Evolutionary conservation across 768 basidiomycete genomes (phyloP), one percentile per base, ranked within the genome.

Genomic region (Collybiopsis confluens): DNA sequence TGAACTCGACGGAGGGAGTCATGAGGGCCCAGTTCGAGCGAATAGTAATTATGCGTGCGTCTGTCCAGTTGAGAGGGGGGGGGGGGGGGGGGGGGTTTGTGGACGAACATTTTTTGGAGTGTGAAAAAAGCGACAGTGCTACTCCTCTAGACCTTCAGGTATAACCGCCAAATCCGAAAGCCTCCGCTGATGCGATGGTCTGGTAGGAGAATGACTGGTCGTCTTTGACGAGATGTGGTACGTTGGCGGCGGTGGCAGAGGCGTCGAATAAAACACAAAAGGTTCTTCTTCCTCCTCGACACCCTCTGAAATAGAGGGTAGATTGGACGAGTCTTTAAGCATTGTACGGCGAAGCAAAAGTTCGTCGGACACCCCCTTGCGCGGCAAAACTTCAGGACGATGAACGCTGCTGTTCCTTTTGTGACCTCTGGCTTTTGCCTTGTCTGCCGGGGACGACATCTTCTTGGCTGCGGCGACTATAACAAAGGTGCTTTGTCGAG

Each of bases 201-300:
- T 35, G 2, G 16, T 21, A 3, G 33, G 30, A 35, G 18, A 28
- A 27, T 40, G 37, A 21, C 21, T n/a, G 36, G 20, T 10, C 23
- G 23, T 18, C 5, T 42, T 42, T 1, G 37, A 38, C 28, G 45
- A 18, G 21, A 28, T 8, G 45, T 23, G 15, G 13, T 46, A n/a
- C 16, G 48, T n/a, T 9, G 48, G 4, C 24, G 24, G 6, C 27
- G 45, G 30, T 28, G 50, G 40, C 13, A 28, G n/a, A 27, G 50
- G 50, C 37, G 50, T 52, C 30, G 50, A 52, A 18, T 52, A 52
- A 15, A 52, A 23, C 24, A 52, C 30, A 6, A 27, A 52, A 7
- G 50, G 50, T n/a, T 52, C 49, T n/a, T 50, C 37, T 4, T 49
- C 45, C 20, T 44, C 30, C 33, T 37, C 47, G 30, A n/a, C n/a